Evolutionary conservation across 2,329 filamentous ascomycete species (phyloP), one percentile per base, ranked within the genome.

Genomic region (Monosporascus sp.): DNA sequence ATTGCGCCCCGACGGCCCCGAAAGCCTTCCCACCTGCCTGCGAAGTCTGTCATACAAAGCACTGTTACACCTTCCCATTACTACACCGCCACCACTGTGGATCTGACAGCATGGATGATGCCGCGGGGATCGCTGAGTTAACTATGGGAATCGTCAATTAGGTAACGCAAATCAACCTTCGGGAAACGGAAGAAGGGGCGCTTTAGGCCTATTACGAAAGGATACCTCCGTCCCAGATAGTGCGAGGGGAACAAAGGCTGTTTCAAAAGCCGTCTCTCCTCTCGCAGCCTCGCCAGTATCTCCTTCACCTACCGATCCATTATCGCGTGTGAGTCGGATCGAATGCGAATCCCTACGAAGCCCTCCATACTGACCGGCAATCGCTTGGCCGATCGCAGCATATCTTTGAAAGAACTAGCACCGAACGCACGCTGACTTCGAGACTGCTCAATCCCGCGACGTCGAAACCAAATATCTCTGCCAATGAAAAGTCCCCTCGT

Each of bases 271-370:
- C 39, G 54, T 54, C 25, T 56, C 59, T 37, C 59, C 56, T 48
- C 48, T 53, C 43, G 49, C 53, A 25, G 44, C 58, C 25, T 51
- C 65, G 27, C 74, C 78, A 50, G 75, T 46, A 14, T 46, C 31
- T 11, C 43, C 43, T 25, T 46, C 43, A 7, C 22, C 75, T 25
- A 85, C 87, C 56, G 85, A 88, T 68, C 85, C 85, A 52, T 72
- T 88, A 58, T 87, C 85, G 49, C 82, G 87, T 70, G 84, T 88
- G 77, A 59, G 77, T 70, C 55, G 8, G n/a, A 15, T 55, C 44
- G 55, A 55, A 31, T 27, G 48, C 57, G 45, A 11, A 17, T 55
- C 49, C 46, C 39, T 44, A 37, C 22, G 22, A 57, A 11, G 49
- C 22, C 14, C 43, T 58, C 52, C 27, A 43, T 9, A 22, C 38